These are phyloP conservation scores for Skeletonema grethae DNA, from an alignment of 108 stramenopile species.

Conservation along the genomic window DNA sequence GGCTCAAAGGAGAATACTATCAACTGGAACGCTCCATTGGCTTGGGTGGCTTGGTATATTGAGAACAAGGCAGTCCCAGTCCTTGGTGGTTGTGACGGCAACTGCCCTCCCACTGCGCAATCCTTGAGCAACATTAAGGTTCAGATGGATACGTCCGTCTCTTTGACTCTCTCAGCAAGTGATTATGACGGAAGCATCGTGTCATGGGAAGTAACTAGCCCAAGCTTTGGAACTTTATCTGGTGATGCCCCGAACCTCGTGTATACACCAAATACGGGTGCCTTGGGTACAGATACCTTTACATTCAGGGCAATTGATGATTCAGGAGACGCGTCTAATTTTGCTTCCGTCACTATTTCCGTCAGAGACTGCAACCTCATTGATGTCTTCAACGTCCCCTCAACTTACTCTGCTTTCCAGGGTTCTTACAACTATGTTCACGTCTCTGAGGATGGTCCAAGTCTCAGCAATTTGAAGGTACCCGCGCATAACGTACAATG, in stretches of 20 bases:
- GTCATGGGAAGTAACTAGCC: constrained; percentile 12
- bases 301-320: constrained; percentile 20
- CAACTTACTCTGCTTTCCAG: constrained; percentile 1
- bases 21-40: constrained; percentile 38
- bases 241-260: constrained; percentile 23
- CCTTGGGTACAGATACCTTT: constrained; percentile 14
- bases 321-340: constrained; percentile 7
- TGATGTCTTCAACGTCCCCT: constrained; percentile 18
- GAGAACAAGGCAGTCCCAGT: constrained; percentile 30
- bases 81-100: constrained; percentile 20
- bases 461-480: constrained; percentile 10
- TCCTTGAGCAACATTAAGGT: constrained; percentile 4
- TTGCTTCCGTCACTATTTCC: constrained; percentile 12
- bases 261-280: constrained; percentile 24
- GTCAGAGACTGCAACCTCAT: constrained; percentile 25
- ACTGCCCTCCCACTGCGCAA: constrained; percentile 4
- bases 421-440: constrained; percentile 26
- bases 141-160: constrained; percentile 14
- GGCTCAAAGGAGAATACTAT: constrained; percentile 32
- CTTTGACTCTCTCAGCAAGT: constrained; percentile 15
- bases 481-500: constrained; percentile 27
- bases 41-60: constrained; percentile 35
- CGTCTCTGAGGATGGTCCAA: constrained; percentile 35
- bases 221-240: constrained; percentile 11
- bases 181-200: constrained; percentile 24